Evolutionary conservation across 208 protist species (phyloP).

Genomic region (Lotmaria passim): DNA sequence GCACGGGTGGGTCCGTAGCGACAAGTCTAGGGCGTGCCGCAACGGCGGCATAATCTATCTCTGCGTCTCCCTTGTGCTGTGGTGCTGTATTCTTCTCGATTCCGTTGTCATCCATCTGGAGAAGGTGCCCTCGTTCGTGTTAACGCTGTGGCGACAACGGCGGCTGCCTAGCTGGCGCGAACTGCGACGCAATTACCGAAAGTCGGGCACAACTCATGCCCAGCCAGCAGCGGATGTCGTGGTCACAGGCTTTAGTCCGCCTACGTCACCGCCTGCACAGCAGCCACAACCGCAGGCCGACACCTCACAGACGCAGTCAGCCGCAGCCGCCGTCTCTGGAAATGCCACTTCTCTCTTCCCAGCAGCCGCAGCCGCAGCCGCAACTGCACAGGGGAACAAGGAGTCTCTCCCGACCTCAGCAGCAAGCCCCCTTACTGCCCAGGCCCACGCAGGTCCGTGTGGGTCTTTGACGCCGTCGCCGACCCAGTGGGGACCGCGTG

Average conservation of each 20-base stretch:
- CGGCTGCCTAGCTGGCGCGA: conserved; percentile 29
- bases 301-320: background rate
- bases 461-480: background rate
- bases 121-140: conserved; percentile 5
- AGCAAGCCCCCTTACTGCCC: background rate
- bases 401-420: no score
- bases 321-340: background rate
- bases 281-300: background rate
- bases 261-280: background rate
- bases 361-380: no score
- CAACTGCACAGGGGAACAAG: no score
- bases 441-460: background rate
- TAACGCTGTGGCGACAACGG: conserved; percentile 17
- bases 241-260: background rate
- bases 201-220: background rate
- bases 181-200: conserved; percentile 13
- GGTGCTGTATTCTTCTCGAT: conserved; percentile 25
- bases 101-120: conserved; percentile 25
- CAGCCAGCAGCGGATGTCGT: conserved; percentile 10
- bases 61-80: conserved; percentile 40
- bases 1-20: conserved; percentile 45
- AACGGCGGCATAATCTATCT: conserved; percentile 59
- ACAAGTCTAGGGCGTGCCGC: conserved; percentile 52
- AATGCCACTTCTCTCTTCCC: no score
- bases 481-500: background rate